Evolutionary conservation across 2,329 filamentous ascomycete genomes (phyloP), one percentile per base, ranked within the genome.

Genomic region (Sclerotinia minor): DNA sequence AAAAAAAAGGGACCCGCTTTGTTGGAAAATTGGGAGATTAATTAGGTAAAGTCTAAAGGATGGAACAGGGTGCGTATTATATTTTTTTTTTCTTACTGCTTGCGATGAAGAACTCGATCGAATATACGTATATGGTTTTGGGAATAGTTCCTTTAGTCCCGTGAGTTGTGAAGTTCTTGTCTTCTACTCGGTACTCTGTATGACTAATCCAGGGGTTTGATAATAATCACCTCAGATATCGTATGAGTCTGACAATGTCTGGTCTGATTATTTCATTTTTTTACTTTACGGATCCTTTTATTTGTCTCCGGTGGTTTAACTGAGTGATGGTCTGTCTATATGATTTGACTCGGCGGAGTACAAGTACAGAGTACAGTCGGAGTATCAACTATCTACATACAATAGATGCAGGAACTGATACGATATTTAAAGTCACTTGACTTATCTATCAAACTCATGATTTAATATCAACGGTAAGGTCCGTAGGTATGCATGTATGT

Each of bases 191-290:
- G 35, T 35, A 35, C 8, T 7, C 6, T 35, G 29, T 2, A 55
- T 35, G 53, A 55, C 53, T 55, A 55, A 55, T 55, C 13, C 5
- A 24, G 5, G 24, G 11, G 53, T 0, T 13, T 35, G 29, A 55
- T 7, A 3, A 19, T 7, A 21, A 35, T 32, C 26, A 13, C 52
- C 52, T 54, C 52, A 35, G 29, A 54, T 35, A 54, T 54, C 19
- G 52, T 54, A 54, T 54, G 52, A 54, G 19, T 54, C 52, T 54
- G 52, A 54, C 26, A 21, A 54, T 54, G 29, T 35, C 29, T 21
- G 29, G 32, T n/a, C 4, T 29, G 32, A 19, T n/a, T 35, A 9
- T n/a, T 54, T 11, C 11, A 54, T 13, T 35, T 15, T 32, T 35
- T 1, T 26, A 54, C 32, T 5, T 13, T 6, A 54, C 9, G 8